Evolutionary conservation across 2,329 filamentous ascomycete species (phyloP).

Genomic region (Orbilia brochopaga): DNA sequence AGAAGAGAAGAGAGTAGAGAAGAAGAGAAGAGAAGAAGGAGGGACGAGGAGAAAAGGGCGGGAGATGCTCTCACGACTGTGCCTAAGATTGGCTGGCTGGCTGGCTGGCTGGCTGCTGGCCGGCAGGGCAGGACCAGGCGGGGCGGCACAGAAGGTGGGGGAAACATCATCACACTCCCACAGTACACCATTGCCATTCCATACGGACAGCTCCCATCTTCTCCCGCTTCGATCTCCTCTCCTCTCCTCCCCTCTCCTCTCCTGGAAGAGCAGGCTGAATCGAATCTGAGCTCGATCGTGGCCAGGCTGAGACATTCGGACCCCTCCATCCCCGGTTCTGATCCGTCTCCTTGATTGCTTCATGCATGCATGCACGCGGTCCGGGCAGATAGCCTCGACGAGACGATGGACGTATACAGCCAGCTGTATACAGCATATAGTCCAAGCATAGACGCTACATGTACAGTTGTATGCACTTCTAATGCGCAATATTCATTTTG

Average conservation of each 20-base stretch:
- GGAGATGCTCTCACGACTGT: not conserved
- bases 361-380: too few species aligned
- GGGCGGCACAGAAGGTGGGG: slow-evolving; percentile 42
- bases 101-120: not conserved
- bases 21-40: not conserved
- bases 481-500: too few species aligned
- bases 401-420: too few species aligned
- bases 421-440: too few species aligned
- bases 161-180: too few species aligned
- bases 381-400: too few species aligned
- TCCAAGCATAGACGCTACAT: too few species aligned
- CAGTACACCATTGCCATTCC: too few species aligned
- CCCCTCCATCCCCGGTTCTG: too few species aligned
- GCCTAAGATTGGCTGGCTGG: not conserved
- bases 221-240: not conserved
- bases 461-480: too few species aligned
- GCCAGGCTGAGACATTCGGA: not conserved
- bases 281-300: not conserved
- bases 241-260: not conserved
- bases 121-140: slow-evolving; percentile 41
- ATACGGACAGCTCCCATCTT: too few species aligned
- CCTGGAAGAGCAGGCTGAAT: not conserved
- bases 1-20: not conserved
- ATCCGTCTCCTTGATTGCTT: too few species aligned
- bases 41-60: not conserved